Base-by-base conservation (phyloP, 139 green algal species). In the Ettlia oleoabundans region DNA sequence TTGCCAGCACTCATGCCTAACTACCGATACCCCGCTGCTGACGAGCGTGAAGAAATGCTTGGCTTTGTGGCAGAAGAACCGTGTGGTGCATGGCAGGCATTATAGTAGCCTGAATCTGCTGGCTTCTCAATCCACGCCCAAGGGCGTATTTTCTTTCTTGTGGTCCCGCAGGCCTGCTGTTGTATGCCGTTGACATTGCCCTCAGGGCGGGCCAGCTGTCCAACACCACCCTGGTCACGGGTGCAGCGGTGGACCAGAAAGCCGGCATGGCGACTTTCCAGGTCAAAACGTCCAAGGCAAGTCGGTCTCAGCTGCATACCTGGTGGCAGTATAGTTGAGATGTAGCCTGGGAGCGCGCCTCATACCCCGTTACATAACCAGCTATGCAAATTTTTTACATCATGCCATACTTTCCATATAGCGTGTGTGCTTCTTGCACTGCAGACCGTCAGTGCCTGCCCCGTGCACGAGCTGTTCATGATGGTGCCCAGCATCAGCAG, bases 101-200 rank as follows among this genome's bases (percentile, higher is more conserved):
- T 58, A 15, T 15, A 58, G 47, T 15, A 58, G 15, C 47, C n/a
- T n/a, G n/a, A n/a, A n/a, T n/a, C n/a, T n/a, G n/a, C n/a, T n/a
- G n/a, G n/a, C n/a, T n/a, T n/a, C n/a, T 10, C 47, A 58, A 58
- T 58, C 47, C 47, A 58, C 13, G 47, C 47, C 15, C 47, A 58
- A 58, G 15, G 13, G 13, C 47, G 47, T 64, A 32, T 8, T 26
- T 26, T 64, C 53, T 26, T 26, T 26, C 3, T 26, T 10, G n/a
- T 22, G 32, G 26, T 32, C 47, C 15, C 51, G 68, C 80, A 85
- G 80, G 81, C 26, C 73, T 86, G 53, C 61, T 88, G 71, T 63
- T 88, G 66, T 88, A 88, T 41, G 82, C 64, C 26, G 73, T 58
- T 15, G 84, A 88, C 32, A 37, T 88, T 6, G 84, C 63, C 13